phyloP scores from a whole-genome alignment of 2,329 filamentous ascomycete genomes.

The Penicillium palitans region DNA sequence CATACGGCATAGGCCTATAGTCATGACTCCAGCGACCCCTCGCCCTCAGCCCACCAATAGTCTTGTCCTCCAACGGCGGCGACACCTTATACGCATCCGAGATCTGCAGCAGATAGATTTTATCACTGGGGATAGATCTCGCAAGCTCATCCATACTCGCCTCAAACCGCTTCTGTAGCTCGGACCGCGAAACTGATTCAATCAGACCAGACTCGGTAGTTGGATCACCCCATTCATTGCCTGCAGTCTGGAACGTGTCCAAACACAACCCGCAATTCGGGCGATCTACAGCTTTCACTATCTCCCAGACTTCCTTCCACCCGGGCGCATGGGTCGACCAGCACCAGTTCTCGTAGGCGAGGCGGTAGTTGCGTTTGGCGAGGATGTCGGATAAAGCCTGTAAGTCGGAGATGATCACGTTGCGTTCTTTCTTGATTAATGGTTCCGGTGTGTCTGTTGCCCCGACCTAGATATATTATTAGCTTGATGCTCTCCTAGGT shows the following conservation, averaged over 20 bases:
- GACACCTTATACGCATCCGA: conserved; percentile 69
- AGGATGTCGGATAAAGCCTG: conserved; percentile 64
- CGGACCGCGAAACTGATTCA: conserved; percentile 48
- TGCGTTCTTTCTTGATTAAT: conserved; percentile 52
- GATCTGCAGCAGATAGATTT: conserved; percentile 74
- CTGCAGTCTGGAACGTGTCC: conserved; percentile 74
- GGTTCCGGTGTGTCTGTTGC: conserved; percentile 62
- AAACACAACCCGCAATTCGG: conserved; percentile 72
- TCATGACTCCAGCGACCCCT: conserved; percentile 70
- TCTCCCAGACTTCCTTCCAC: conserved; percentile 70
- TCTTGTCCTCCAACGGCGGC: conserved; percentile 55
- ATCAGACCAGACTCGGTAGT: conserved; percentile 62
- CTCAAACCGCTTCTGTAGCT: conserved; percentile 54
- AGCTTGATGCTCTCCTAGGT: not conserved
- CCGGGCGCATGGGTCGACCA: conserved; percentile 70
- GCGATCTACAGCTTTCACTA: conserved; percentile 62
- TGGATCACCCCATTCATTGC: conserved; percentile 72
- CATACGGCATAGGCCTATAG: conserved; percentile 67
- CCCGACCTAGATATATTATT: conserved; percentile 48
- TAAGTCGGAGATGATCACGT: conserved; percentile 61
- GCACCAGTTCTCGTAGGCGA: conserved; percentile 82
- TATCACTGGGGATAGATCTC: conserved; percentile 61
- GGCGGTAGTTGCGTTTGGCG: conserved; percentile 55
- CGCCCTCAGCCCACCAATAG: conserved; percentile 58
- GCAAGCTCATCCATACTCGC: conserved; percentile 59